A percentile compares a stretch with the other conserved stretches of the same genome.
Evolutionary conservation across 2,329 filamentous ascomycete genomes (phyloP).

Genomic region (Stromatinia cepivora): DNA sequence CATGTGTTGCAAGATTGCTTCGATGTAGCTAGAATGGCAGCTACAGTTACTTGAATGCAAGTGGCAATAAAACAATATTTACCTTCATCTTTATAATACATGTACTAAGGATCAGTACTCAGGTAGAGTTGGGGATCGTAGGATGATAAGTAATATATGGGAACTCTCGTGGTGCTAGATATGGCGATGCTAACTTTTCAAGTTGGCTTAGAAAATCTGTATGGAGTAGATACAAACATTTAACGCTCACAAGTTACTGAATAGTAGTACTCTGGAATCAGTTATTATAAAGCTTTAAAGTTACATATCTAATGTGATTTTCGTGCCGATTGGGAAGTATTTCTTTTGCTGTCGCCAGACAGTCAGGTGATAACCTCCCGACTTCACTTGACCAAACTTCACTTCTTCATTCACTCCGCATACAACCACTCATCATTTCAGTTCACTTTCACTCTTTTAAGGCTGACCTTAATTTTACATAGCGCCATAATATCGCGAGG

Average conservation of each 20-base stretch:
- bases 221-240: background rate
- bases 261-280: background rate
- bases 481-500: background rate
- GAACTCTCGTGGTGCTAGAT: background rate
- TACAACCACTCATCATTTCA: background rate
- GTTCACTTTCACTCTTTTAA: no score
- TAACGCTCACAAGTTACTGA: background rate
- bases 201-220: background rate
- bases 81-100: background rate
- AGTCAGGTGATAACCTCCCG: constrained; percentile 3
- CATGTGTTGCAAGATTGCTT: no score
- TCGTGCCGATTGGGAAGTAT: background rate
- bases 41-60: background rate
- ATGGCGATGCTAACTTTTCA: background rate
- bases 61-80: background rate
- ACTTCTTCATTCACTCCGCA: background rate
- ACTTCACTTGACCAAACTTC: constrained; percentile 7
- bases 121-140: background rate
- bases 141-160: background rate
- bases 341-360: background rate
- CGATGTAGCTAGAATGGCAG: background rate
- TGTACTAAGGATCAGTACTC: background rate
- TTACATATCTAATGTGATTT: background rate
- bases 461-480: background rate
- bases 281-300: background rate